Conservation (phyloP, 306 rosid genomes). For the Corylus avellana region DNA sequence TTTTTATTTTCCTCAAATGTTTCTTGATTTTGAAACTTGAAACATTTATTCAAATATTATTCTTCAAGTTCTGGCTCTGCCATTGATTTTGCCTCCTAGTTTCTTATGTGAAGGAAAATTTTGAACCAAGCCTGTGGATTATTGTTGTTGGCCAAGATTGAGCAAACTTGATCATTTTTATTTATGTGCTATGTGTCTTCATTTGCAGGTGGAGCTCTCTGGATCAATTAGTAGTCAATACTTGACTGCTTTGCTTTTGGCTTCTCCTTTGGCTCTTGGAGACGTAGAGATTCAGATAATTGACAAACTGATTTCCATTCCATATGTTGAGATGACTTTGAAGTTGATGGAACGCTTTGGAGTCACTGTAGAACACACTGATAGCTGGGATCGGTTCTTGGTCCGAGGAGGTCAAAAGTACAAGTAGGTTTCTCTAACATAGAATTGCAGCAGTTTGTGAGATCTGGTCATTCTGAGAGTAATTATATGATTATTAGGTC, state of each 20-base stretch:
- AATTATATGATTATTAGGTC: slow-evolving; percentile 54
- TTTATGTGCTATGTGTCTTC: slow-evolving; percentile 2
- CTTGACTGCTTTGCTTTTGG: slow-evolving; percentile 95
- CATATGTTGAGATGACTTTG: slow-evolving; percentile 96
- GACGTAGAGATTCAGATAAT: slow-evolving; percentile 90
- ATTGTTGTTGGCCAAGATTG: slow-evolving; percentile 8
- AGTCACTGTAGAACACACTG: slow-evolving; percentile 72
- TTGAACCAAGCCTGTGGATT: slow-evolving; percentile 1
- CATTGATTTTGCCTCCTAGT: background rate
- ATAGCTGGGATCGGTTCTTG: slow-evolving; percentile 80
- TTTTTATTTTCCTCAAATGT: background rate
- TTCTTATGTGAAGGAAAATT: background rate
- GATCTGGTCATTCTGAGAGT: slow-evolving; percentile 16
- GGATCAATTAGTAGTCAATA: slow-evolving; percentile 98
- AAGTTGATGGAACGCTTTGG: slow-evolving; percentile 99
- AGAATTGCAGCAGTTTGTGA: slow-evolving; percentile 14
- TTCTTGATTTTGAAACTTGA: background rate
- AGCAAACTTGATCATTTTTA: slow-evolving; percentile 24
- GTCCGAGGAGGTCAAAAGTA: slow-evolving; percentile 92
- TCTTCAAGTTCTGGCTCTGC: slow-evolving; percentile 1
- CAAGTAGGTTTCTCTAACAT: slow-evolving; percentile 68
- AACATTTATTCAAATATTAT: background rate
- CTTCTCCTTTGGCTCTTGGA: slow-evolving; percentile 95
- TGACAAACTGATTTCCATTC: slow-evolving; percentile 91
- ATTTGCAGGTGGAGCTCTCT: slow-evolving; percentile 87